Evolutionary conservation across 768 basidiomycete species (phyloP).

Genomic region (Mycena olivaceomarginata): DNA sequence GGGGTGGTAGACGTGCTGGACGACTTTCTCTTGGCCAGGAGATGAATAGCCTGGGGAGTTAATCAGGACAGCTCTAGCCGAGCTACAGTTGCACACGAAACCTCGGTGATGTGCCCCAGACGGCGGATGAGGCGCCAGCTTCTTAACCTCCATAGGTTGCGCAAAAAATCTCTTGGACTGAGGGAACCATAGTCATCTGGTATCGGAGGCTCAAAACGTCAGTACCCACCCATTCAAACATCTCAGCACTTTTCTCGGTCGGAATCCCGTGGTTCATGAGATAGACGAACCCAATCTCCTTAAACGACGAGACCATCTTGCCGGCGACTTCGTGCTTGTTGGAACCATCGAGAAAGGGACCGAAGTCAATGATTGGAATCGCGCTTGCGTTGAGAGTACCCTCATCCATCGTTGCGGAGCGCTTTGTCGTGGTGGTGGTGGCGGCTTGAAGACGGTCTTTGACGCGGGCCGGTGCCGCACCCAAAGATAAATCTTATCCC

Average conservation of each 20-base stretch:
- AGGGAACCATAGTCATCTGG: too few relatives aligned
- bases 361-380: conserved; percentile 5
- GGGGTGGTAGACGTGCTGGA: not conserved
- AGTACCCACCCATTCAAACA: not conserved
- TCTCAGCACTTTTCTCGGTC: not conserved
- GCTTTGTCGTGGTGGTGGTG: too few relatives aligned
- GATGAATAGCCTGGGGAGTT: conserved; percentile 53
- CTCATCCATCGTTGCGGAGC: too few relatives aligned
- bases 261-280: conserved; percentile 10
- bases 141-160: conserved; percentile 4
- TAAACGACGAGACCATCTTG: not conserved
- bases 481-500: too few relatives aligned
- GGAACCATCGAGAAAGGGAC: not conserved
- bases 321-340: conserved; percentile 3
- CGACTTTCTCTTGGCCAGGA: conserved; percentile 54
- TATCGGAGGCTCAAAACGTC: too few relatives aligned
- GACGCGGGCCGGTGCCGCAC: too few relatives aligned
- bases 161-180: conserved; percentile 3
- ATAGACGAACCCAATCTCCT: conserved; percentile 12
- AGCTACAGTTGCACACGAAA: not conserved
- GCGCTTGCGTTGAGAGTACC: not conserved
- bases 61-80: too few relatives aligned
- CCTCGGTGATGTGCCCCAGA: conserved; percentile 12
- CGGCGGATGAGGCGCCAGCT: conserved; percentile 2
- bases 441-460: too few relatives aligned